Evolutionary conservation across 176 grass and related monocot species (phyloP).

Genomic region (Dactylis glomerata): DNA sequence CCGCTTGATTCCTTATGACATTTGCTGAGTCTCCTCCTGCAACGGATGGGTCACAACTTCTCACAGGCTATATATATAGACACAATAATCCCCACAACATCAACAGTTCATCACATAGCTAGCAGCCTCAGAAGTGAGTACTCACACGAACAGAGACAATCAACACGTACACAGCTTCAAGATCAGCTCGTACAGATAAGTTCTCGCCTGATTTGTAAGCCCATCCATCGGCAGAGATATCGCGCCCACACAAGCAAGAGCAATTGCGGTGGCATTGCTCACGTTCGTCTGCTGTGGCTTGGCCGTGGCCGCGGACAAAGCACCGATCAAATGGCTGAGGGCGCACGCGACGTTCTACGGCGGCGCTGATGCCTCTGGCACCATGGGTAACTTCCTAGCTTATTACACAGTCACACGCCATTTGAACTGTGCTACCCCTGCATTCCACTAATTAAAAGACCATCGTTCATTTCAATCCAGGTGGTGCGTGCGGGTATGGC

Average conservation of each 20-base stretch:
- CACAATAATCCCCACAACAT: neutral
- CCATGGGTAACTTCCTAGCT: neutral
- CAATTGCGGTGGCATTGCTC: neutral
- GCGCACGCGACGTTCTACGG: neutral
- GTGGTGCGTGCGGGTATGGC: neutral
- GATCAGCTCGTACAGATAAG: neutral
- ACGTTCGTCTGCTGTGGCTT: neutral
- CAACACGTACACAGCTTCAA: neutral
- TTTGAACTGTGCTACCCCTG: too few species aligned
- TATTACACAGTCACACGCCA: too few species aligned
- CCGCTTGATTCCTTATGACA: too few species aligned
- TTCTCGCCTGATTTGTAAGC: neutral
- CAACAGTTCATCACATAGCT: neutral
- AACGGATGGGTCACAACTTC: neutral
- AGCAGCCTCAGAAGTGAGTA: neutral
- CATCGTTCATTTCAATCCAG: too few species aligned
- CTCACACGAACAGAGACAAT: neutral
- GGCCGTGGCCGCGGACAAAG: neutral
- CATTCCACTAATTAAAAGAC: too few species aligned
- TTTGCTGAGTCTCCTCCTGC: neutral
- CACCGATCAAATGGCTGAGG: neutral
- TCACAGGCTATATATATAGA: constrained; percentile 12
- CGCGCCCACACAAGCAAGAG: neutral
- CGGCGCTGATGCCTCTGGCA: neutral
- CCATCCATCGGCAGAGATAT: too few species aligned